Evolutionary conservation across 169 alveolate species (phyloP).

Genomic region (Plasmodium inui): DNA sequence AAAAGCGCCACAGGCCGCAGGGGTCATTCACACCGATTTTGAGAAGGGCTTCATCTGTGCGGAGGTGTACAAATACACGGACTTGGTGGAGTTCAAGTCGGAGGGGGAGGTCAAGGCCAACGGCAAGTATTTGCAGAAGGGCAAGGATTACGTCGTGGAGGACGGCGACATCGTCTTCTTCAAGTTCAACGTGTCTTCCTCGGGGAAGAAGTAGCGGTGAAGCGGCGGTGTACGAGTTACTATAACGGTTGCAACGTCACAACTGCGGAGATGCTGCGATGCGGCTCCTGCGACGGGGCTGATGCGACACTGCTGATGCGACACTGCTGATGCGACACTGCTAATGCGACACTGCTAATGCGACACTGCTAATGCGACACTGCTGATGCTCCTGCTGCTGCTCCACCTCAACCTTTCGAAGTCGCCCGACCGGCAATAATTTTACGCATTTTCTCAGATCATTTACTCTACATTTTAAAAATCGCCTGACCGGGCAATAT

Average conservation of each 20-base stretch:
- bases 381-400: too few species aligned
- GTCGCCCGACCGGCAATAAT: background rate
- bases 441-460: background rate
- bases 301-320: too few species aligned
- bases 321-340: too few species aligned
- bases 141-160: conserved; percentile 96
- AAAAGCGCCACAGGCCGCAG: conserved; percentile 97
- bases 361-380: too few species aligned
- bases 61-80: conserved; percentile 94
- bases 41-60: conserved; percentile 99
- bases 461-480: background rate
- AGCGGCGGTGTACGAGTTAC: background rate
- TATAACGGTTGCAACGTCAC: too few species aligned
- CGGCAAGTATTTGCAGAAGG: conserved; percentile 93
- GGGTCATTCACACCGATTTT: conserved; percentile 96
- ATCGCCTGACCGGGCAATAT: background rate
- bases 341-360: too few species aligned
- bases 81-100: conserved; percentile 87
- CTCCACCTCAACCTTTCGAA: background rate
- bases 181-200: conserved; percentile 97
- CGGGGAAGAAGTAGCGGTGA: conserved; percentile 87
- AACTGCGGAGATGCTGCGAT: too few species aligned
- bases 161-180: conserved; percentile 98
- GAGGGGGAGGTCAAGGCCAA: conserved; percentile 94
- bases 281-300: too few species aligned